phyloP scores from a whole-genome alignment of 2,329 filamentous ascomycete species.

The Xylaria sp. region DNA sequence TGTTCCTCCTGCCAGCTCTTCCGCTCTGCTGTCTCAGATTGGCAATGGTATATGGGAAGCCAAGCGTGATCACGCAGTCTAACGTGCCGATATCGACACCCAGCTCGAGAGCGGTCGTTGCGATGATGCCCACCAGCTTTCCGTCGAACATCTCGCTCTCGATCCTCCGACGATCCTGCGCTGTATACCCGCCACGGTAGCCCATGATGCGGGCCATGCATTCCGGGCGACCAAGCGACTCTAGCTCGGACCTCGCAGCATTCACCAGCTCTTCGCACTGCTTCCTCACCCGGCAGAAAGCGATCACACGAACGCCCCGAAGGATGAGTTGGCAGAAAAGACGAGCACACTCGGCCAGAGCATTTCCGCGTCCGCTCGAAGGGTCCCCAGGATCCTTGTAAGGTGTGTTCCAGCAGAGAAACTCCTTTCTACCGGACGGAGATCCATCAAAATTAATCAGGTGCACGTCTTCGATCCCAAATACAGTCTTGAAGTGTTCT shows the following conservation, averaged over 20 bases:
- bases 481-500: conserved; percentile 92
- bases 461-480: conserved; percentile 79
- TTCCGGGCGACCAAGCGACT: conserved; percentile 71
- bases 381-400: conserved; percentile 88
- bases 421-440: conserved; percentile 89
- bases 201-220: conserved; percentile 85
- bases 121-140: conserved; percentile 88
- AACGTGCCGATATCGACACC: conserved; percentile 94
- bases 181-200: conserved; percentile 92
- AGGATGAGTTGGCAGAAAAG: conserved; percentile 89
- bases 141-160: conserved; percentile 98
- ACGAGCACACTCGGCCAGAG: conserved; percentile 82
- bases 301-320: conserved; percentile 86
- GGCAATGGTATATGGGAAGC: conserved; percentile 93
- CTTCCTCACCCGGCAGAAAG: conserved; percentile 86
- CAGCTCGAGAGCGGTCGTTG: conserved; percentile 88
- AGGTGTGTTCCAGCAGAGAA: conserved; percentile 96
- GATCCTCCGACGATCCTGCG: conserved; percentile 84
- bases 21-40: conserved; percentile 95
- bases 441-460: conserved; percentile 91
- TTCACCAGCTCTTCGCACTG: conserved; percentile 84
- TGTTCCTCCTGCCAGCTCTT: conserved; percentile 86
- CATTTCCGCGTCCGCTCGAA: conserved; percentile 81
- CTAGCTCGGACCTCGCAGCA: conserved; percentile 78
- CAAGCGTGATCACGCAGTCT: conserved; percentile 90